Percentiles rank a stretch among this genome's conserved stretches.
phyloP scores from a whole-genome alignment of 495 filamentous ascomycete species.

The Filosporella fistucella region DNA sequence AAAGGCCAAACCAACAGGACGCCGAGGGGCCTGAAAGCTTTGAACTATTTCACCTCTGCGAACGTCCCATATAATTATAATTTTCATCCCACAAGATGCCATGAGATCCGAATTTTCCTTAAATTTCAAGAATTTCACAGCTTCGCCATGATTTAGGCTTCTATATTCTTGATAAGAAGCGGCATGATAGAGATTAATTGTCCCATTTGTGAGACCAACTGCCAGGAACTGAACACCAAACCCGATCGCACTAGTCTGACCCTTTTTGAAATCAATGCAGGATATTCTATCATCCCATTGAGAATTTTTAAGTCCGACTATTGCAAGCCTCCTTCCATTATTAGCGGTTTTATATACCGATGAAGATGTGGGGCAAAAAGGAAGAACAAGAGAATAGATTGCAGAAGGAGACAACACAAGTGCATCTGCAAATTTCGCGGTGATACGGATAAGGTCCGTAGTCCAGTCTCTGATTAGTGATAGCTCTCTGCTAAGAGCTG shows the following conservation, averaged over 20 bases:
- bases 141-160: constrained; percentile 25
- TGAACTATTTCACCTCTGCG: constrained; percentile 12
- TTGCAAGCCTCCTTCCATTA: constrained; percentile 10
- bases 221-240: constrained; percentile 21
- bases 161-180: constrained; percentile 24
- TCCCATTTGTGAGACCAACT: constrained; percentile 20
- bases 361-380: constrained; percentile 33
- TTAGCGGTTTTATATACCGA: constrained; percentile 23
- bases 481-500: not conserved
- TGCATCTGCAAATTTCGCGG: constrained; percentile 24
- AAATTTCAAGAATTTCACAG: constrained; percentile 17
- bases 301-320: constrained; percentile 21
- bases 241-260: constrained; percentile 20
- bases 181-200: constrained; percentile 15
- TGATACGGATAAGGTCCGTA: constrained; percentile 26
- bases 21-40: constrained; percentile 7
- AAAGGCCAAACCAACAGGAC: constrained; percentile 13
- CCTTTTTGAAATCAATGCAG: constrained; percentile 17
- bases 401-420: constrained; percentile 23
- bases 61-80: constrained; percentile 11
- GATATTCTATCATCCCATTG: constrained; percentile 30
- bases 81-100: constrained; percentile 10
- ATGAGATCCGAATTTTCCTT: constrained; percentile 4
- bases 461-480: constrained; percentile 26
- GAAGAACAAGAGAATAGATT: constrained; percentile 29